Evolutionary conservation across 73 alveolate genomes (phyloP).

Genomic region (Tetrahymena borealis): DNA sequence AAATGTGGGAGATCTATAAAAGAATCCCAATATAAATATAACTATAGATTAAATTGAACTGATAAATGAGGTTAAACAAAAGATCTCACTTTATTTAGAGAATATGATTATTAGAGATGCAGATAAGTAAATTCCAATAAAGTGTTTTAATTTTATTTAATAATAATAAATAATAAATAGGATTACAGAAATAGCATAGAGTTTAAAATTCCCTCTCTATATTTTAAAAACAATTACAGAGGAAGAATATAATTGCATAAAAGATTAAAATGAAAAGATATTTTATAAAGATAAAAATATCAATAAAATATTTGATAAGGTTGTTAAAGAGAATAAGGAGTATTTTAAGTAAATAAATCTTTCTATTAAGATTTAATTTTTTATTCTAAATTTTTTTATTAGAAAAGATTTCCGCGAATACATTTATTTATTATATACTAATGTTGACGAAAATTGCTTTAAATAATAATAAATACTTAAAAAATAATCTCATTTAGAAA

Average conservation of each 20-base stretch:
- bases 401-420: neutral
- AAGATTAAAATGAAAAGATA: neutral
- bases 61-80: neutral
- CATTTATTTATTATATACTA: neutral
- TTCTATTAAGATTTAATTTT: neutral
- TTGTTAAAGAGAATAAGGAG: neutral
- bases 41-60: neutral
- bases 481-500: too few species aligned
- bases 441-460: neutral
- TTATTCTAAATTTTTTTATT: neutral
- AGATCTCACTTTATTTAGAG: neutral
- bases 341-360: neutral
- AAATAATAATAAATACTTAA: neutral
- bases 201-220: neutral
- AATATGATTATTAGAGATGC: neutral
- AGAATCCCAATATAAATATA: neutral
- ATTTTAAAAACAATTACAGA: neutral
- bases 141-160: neutral
- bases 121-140: neutral
- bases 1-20: too few species aligned
- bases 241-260: neutral
- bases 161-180: neutral
- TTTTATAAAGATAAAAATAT: neutral
- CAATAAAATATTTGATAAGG: neutral
- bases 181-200: neutral